Base-by-base conservation (phyloP, 495 filamentous ascomycete species). In the Parachaetomium inaequale region DNA sequence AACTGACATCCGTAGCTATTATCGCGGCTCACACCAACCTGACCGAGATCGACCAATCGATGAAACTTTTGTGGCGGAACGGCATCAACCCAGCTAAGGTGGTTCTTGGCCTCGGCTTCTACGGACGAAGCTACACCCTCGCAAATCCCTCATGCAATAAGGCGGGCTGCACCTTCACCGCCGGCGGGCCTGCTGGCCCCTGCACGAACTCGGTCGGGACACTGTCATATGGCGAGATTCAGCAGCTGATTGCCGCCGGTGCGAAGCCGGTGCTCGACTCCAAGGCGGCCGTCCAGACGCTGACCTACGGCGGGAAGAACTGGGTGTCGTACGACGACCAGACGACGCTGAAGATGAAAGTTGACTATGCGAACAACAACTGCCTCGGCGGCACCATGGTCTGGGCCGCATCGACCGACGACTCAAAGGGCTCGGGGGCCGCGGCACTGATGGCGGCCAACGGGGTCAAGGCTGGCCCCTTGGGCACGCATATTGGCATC, bases 41-140 rank as follows among this genome's bases (percentile, higher is more conserved):
- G 1, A 82, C 81, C 5, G 82, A 84, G 62, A 84, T 86, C 63
- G 63, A 78, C 19, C 49, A 62, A 7, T 70, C 70, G 1, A 40
- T 82, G 10, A 70, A 84, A 12, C 74, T 85, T 0, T 64, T 85
- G 0, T 84, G 82, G 82, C 69, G 81, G 10, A 78, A 77, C 55
- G 61, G 72, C 28, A 73, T 86, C 32, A 57, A 70, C 8, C 76
- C 81, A 0, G 11, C 38, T 7, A 73, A 81, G 38, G 72, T 85
- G 3, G 55, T 63, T 49, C 31, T 86, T 0, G 84, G 83, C 4
- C 28, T 82, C 0, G 83, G 72, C 2, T 85, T 80, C 58, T 85
- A 86, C 57, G 82, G 83, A 0, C 74, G 83, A 1, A 57, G 49
- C 5, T 78, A 74, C 52, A 65, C 56, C 0, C 54, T 69, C 2